Evolutionary conservation across 176 grass and related monocot species (phyloP).

Genomic region (Paspalum notatum): DNA sequence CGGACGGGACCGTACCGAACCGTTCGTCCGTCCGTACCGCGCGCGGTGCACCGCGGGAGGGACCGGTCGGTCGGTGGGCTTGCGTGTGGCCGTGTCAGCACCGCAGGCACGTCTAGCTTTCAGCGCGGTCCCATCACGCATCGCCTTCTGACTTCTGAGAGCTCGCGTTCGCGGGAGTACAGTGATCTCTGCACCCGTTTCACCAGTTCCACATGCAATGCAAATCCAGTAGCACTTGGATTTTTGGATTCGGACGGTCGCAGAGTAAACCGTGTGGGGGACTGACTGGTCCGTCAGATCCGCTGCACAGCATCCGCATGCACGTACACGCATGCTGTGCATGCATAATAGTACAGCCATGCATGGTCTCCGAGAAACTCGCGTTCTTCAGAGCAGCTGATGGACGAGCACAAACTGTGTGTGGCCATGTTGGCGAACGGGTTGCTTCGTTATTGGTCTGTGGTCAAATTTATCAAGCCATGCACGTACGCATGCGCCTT

Average conservation of each 20-base stretch:
- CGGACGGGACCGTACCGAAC: too few species aligned
- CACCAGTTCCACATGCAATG: not conserved
- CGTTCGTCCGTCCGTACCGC: too few species aligned
- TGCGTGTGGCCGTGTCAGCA: slow-evolving; percentile 8
- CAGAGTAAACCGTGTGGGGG: not conserved
- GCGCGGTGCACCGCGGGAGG: too few species aligned
- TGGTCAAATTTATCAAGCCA: not conserved
- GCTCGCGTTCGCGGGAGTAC: too few species aligned
- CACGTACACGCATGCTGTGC: not conserved
- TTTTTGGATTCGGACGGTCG: not conserved
- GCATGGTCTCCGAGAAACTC: slow-evolving; percentile 13
- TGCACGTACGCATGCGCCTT: too few species aligned
- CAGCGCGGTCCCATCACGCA: not conserved
- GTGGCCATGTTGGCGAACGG: too few species aligned
- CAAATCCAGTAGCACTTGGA: not conserved
- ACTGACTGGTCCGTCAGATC: not conserved
- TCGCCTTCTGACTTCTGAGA: not conserved
- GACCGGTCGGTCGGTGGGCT: not conserved
- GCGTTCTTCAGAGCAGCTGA: not conserved
- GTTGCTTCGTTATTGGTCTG: not conserved
- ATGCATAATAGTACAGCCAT: not conserved
- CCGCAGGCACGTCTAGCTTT: not conserved
- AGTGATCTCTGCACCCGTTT: not conserved
- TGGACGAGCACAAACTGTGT: too few species aligned
- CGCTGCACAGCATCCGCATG: too few species aligned